Conservation (phyloP, 768 basidiomycete species). For the Lactarius pseudohatsudake region DNA sequence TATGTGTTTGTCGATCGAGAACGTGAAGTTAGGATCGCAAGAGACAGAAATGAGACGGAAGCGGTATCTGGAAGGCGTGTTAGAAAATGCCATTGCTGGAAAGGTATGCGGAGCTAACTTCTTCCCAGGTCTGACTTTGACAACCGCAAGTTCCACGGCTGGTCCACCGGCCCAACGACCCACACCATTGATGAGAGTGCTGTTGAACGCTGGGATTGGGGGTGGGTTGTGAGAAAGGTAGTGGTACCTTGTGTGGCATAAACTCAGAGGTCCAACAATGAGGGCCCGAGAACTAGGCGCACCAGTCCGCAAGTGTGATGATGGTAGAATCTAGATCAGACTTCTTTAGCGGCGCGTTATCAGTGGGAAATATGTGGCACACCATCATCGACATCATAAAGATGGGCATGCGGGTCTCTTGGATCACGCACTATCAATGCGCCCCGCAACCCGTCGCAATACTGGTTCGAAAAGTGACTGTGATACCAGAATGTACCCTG, state of each 20-base stretch:
- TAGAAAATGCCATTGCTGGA: not conserved
- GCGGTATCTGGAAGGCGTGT: constrained; percentile 36
- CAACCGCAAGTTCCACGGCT: constrained; percentile 38
- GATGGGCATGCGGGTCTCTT: not conserved
- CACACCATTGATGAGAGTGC: constrained; percentile 37
- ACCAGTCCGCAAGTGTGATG: constrained; percentile 44
- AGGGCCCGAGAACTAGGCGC: not conserved
- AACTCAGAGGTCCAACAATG: not conserved
- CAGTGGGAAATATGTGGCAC: not conserved
- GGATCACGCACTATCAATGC: constrained; percentile 40
- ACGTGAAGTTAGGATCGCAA: constrained; percentile 44
- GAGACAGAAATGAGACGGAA: constrained; percentile 44
- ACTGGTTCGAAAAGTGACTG: constrained; percentile 50
- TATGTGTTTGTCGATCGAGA: constrained; percentile 48
- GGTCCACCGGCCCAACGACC: constrained; percentile 43
- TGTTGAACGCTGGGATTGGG: not conserved
- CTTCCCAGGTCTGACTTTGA: constrained; percentile 40
- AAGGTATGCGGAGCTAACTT: constrained; percentile 17
- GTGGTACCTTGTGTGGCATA: not conserved
- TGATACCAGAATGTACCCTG: constrained; percentile 49
- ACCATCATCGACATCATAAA: constrained; percentile 43
- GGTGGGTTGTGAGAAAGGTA: not conserved
- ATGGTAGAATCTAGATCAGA: constrained; percentile 38
- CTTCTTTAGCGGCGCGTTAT: not conserved
- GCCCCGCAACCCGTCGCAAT: constrained; percentile 56